Evolutionary conservation across 2,329 filamentous ascomycete species (phyloP), one percentile per base, ranked within the genome.

Genomic region (Penicillium sp.): DNA sequence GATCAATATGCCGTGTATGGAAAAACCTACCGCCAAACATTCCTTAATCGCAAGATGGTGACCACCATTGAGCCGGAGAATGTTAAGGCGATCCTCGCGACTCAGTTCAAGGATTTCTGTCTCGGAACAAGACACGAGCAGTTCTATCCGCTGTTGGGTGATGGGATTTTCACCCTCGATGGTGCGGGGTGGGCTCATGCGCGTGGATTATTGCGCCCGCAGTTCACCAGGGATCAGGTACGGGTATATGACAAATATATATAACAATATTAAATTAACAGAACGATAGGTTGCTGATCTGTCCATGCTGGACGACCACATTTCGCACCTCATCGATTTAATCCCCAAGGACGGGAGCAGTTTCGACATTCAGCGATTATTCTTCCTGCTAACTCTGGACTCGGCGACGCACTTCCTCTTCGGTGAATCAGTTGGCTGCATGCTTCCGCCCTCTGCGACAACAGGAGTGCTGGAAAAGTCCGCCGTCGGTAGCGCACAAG

Each of bases 361-460:
- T 8, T 78, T 95, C 35, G 85, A 95, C 61, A 84, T 93, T 4
- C 82, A 85, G 58, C 85, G 90, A 55, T 76, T 96, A 38, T 88
- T 96, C 73, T 95, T 90, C 76, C 81, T 89, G 29, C 87, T 86
- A 66, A 92, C 91, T 0, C 79, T 96, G 14, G 92, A 97, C 72
- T 87, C 89, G 4, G 85, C 90, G 2, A 96, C 91, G 0, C 89
- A 95, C 63, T 96, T 96, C 69, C 76, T 97, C 26, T 82, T 96
- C 1, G 92, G 92, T 3, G 79, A 85, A 56, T 88, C 89, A 54
- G 87, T 93, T 13, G 83, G 81, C 41, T 84, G 80, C 57, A 70
- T 77, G 64, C 53, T 67, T 7, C 62, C 69, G 1, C 57, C 61
- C 4, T 65, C 65, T 4, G 58, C 74, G 8, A 65, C 69, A 16